Conservation (phyloP, 176 grass and related monocot species). For the Elymus sibiricus region DNA sequence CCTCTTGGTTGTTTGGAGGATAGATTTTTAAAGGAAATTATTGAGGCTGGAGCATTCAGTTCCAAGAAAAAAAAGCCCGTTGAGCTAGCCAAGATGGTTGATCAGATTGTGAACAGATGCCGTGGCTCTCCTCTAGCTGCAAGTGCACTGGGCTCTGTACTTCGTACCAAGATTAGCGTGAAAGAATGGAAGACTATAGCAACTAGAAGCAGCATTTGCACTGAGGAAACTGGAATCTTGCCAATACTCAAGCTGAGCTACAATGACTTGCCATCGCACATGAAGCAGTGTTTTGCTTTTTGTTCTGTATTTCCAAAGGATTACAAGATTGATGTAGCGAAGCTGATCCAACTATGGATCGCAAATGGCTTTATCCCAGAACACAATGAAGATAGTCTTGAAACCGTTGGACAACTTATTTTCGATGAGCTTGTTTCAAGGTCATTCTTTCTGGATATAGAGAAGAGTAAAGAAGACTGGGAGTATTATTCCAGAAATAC, state of each 20-base stretch:
- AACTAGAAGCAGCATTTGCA: neutral
- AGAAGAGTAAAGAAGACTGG: too few relatives aligned
- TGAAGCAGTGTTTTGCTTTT: conserved; percentile 17
- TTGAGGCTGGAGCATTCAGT: neutral
- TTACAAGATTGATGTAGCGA: neutral
- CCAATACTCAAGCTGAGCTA: conserved; percentile 2
- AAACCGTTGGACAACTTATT: neutral
- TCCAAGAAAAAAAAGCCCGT: neutral
- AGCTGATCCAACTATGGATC: neutral
- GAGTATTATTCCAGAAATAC: neutral
- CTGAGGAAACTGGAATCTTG: neutral
- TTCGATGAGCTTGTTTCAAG: neutral
- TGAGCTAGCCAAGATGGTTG: neutral
- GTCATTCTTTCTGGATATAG: neutral
- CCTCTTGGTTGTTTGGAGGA: neutral
- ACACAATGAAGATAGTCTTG: neutral
- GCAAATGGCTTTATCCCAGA: neutral
- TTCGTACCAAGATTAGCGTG: too few relatives aligned
- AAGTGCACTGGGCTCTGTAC: too few relatives aligned
- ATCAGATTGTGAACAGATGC: neutral
- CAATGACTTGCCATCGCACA: neutral
- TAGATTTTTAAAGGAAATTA: neutral
- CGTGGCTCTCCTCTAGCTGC: neutral
- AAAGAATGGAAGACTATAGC: neutral
- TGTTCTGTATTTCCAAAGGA: conserved; percentile 24